Conservation (phyloP, 140 eudicot species). For the Ambrosia hybrid region DNA sequence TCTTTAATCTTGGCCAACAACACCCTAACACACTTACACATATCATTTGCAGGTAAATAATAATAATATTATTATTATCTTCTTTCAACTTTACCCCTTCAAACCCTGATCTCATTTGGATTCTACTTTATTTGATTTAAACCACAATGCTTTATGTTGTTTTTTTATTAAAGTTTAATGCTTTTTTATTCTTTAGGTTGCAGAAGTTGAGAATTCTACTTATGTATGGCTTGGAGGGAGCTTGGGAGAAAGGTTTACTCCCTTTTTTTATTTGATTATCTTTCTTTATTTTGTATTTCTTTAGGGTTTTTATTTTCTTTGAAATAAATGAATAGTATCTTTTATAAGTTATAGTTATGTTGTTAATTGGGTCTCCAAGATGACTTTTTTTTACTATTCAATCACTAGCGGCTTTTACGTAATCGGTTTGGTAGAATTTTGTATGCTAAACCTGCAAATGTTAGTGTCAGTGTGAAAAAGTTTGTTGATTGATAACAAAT, state of each 20-base stretch:
- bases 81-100: conserved; percentile 7
- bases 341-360: no score
- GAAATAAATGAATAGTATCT: no score
- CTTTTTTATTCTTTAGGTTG: conserved; percentile 10
- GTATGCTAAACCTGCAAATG: no score
- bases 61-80: not conserved
- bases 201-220: conserved; percentile 32
- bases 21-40: not conserved
- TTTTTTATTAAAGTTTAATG: not conserved
- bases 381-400: no score
- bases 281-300: not conserved
- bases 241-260: conserved; percentile 61
- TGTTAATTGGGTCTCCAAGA: no score
- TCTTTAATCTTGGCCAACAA: not conserved
- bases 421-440: no score
- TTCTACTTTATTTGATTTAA: not conserved
- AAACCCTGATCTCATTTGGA: conserved; percentile 12
- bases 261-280: not conserved
- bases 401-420: no score
- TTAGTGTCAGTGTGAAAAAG: no score
- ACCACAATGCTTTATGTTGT: not conserved
- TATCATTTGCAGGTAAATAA: conserved; percentile 25
- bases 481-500: no score
- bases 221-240: conserved; percentile 86
- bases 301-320: no score